These are phyloP conservation scores for Tetrapyrgos nigripes DNA, from an alignment of 1,284 basidiomycete genomes.

Conservation along the genomic window DNA sequence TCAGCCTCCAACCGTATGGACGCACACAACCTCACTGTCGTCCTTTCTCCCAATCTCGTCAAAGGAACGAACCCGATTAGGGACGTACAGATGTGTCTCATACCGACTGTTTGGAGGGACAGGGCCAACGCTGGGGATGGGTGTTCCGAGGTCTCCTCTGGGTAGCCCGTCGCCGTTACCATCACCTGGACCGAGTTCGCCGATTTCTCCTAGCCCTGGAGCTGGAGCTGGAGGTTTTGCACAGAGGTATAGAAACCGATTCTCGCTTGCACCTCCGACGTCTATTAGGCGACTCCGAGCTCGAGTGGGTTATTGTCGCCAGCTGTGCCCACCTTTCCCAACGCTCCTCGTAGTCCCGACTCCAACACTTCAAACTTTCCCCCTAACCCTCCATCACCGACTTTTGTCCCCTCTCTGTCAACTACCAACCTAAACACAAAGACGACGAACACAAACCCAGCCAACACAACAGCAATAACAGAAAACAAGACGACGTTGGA, in stretches of 20 bases:
- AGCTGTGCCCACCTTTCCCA: too few relatives aligned
- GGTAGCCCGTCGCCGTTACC: neutral
- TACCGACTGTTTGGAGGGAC: constrained; percentile 61
- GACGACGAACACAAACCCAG: constrained; percentile 6
- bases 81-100: constrained; percentile 74
- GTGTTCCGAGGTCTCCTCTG: constrained; percentile 24
- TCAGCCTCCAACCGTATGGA: constrained; percentile 79
- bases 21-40: constrained; percentile 81
- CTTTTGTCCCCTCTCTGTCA: constrained; percentile 23
- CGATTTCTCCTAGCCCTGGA: too few relatives aligned
- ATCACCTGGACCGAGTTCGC: neutral
- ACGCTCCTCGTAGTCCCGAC: constrained; percentile 24
- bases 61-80: constrained; percentile 68
- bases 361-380: too few relatives aligned
- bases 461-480: constrained; percentile 28
- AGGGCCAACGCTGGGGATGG: constrained; percentile 23
- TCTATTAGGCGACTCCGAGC: too few relatives aligned
- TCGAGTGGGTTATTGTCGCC: too few relatives aligned
- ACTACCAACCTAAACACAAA: neutral
- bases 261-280: too few relatives aligned
- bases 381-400: constrained; percentile 18
- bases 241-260: too few relatives aligned
- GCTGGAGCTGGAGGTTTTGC: too few relatives aligned
- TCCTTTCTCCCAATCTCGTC: constrained; percentile 81
- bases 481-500: constrained; percentile 71